These are phyloP conservation scores for Vicia villosa DNA, from an alignment of 306 rosid species.

Conservation along the genomic window DNA sequence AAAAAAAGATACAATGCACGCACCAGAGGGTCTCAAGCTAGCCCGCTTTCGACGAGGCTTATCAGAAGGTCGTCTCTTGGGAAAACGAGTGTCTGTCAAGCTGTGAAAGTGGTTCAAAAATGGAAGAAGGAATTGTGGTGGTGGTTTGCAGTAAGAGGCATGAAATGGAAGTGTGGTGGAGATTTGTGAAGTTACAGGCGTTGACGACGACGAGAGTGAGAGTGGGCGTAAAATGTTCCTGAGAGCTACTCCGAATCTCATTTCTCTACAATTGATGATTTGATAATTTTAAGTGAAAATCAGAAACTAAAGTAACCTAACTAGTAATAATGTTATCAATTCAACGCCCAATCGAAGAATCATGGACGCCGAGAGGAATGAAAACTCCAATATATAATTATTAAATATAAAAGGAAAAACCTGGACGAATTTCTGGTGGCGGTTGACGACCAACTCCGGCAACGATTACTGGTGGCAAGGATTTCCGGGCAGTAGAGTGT, in stretches of 20 bases:
- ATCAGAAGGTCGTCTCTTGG: slow-evolving; percentile 73
- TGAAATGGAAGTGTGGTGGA: slow-evolving; percentile 25
- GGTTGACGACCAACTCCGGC: no score
- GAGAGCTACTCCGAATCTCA: slow-evolving; percentile 68
- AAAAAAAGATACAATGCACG: neutral
- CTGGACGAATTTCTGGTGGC: no score
- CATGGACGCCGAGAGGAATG: no score
- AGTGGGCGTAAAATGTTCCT: slow-evolving; percentile 59
- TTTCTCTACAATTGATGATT: slow-evolving; percentile 16
- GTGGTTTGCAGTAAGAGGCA: slow-evolving; percentile 30
- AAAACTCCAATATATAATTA: no score
- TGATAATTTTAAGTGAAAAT: neutral
- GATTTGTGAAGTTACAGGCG: slow-evolving; percentile 34
- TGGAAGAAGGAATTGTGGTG: slow-evolving; percentile 56
- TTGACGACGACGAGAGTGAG: slow-evolving; percentile 34
- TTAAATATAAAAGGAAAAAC: no score
- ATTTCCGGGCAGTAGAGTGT: no score
- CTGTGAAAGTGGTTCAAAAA: slow-evolving; percentile 56
- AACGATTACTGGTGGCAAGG: no score
- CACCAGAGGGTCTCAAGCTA: slow-evolving; percentile 74
- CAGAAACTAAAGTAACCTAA: no score
- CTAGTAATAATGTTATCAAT: no score
- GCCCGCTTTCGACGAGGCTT: slow-evolving; percentile 81
- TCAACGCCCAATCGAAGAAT: no score
- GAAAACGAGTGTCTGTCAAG: slow-evolving; percentile 82